A percentile compares a stretch with the other conserved stretches of the same genome.
phyloP scores from a whole-genome alignment of 2,329 filamentous ascomycete species.

The Aspergillus latus region DNA sequence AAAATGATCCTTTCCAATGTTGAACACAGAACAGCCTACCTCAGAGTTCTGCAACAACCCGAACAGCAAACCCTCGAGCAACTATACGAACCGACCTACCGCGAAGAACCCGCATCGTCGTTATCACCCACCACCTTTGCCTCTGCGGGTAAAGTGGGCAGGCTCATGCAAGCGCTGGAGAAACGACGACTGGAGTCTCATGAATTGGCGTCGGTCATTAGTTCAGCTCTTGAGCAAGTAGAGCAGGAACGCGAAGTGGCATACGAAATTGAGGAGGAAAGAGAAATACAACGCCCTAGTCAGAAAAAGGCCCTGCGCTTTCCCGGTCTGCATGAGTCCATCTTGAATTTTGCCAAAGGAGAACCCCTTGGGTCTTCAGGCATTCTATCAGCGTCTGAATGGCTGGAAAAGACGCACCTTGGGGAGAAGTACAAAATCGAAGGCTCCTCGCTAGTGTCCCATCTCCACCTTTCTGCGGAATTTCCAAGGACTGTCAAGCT shows the following conservation, averaged over 20 bases:
- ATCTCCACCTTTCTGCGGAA: constrained; percentile 17
- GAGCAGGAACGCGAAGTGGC: constrained; percentile 60
- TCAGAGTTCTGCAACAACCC: constrained; percentile 49
- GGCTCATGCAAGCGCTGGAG: constrained; percentile 36
- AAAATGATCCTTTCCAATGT: constrained; percentile 42
- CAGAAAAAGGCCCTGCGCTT: constrained; percentile 44
- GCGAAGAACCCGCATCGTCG: constrained; percentile 7
- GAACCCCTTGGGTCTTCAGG: background rate
- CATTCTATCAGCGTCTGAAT: constrained; percentile 4
- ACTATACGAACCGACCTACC: constrained; percentile 52
- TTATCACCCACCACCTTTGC: constrained; percentile 11
- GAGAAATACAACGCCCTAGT: constrained; percentile 53
- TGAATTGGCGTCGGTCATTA: constrained; percentile 46
- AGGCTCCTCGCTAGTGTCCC: background rate
- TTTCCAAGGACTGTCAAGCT: constrained; percentile 16
- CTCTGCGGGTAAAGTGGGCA: constrained; percentile 29
- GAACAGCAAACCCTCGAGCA: constrained; percentile 60
- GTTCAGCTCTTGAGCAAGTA: constrained; percentile 59
- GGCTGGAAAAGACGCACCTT: constrained; percentile 13
- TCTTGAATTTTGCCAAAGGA: constrained; percentile 31
- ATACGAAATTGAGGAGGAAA: constrained; percentile 57
- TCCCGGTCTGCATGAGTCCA: constrained; percentile 48
- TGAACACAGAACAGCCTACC: constrained; percentile 40
- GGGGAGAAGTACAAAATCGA: constrained; percentile 12
- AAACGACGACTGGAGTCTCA: constrained; percentile 38